phyloP scores from a whole-genome alignment of 805 yeast genomes.

The Starmerella bombi region DNA sequence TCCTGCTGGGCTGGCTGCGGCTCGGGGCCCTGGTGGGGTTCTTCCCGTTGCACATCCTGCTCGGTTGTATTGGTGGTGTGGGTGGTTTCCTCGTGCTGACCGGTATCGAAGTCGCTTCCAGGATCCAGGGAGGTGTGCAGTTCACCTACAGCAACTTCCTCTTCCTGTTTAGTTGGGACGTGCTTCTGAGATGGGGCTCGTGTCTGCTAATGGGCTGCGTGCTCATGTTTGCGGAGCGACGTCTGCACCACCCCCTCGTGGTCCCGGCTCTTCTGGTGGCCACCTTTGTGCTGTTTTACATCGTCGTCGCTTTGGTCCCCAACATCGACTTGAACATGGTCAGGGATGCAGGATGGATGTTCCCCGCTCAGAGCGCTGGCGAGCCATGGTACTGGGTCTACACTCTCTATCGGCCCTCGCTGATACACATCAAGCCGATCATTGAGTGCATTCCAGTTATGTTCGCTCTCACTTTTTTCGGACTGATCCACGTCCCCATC shows the following conservation, averaged over 20 bases:
- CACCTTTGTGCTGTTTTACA: conserved; percentile 58
- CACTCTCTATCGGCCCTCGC: conserved; percentile 48
- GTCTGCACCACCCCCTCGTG: conserved; percentile 50
- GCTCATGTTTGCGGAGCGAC: conserved; percentile 50
- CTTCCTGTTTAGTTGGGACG: conserved; percentile 33
- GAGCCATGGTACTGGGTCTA: conserved; percentile 88
- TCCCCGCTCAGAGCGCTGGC: conserved; percentile 45
- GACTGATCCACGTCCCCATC: conserved; percentile 90
- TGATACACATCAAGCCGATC: conserved; percentile 65
- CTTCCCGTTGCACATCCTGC: conserved; percentile 89
- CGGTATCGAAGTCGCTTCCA: conserved; percentile 80
- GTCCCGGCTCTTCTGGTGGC: conserved; percentile 70
- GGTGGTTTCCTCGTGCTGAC: conserved; percentile 85
- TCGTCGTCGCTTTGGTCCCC: conserved; percentile 52
- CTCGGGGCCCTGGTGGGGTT: conserved; percentile 84
- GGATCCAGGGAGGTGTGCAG: conserved; percentile 58
- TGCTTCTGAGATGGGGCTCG: conserved; percentile 52
- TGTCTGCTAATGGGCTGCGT: conserved; percentile 54
- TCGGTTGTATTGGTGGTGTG: conserved; percentile 97
- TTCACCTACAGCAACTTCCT: conserved; percentile 43
- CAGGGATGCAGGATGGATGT: conserved; percentile 74
- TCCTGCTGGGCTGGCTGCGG: conserved; percentile 57
- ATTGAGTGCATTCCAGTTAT: conserved; percentile 70
- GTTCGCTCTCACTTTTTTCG: conserved; percentile 92
- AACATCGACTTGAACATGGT: conserved; percentile 46